Base-by-base conservation (phyloP, 2,329 filamentous ascomycete species). In the Neocatenulostroma microsporum region DNA sequence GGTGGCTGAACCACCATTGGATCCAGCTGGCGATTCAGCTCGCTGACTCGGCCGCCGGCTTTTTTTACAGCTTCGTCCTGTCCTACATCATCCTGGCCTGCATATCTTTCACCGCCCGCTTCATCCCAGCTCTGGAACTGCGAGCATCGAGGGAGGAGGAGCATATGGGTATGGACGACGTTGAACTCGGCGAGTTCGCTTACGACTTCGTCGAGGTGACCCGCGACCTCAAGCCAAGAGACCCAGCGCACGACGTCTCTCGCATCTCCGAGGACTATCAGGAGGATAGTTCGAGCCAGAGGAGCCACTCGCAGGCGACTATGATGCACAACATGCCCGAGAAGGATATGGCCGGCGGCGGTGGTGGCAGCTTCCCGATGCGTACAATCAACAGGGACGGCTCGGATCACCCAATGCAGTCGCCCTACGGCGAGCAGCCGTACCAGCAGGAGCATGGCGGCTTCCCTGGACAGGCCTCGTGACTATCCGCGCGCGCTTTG, bases 151-250 rank as follows among this genome's bases (percentile, higher is more conserved):
- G 85, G 49, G 82, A 91, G 45, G 82, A 84, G 24, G 86, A 94
- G 62, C 78, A 87, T 34, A 68, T 86, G 27, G 86, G 86, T 48
- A 87, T 93, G 42, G 86, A 94, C 53, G 87, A 94, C 53, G 45
- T 83, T 17, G 86, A 94, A 63, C 84, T 94, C 54, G 87, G 87
- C 58, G 87, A 94, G 66, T 94, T 91, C 58, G 87, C 85, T n/a
- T 94, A 94, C 60, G 87, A 94, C 62, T 94, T 93, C 52, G 84
- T 94, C 47, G 86, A 93, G 69, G 69, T 91, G 47, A 81, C 76
- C 14, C 71, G 84, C 44, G 81, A 88, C 50, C 76, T 87, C 31
- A 65, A 53, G 33, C 51, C 56, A 1, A 32, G 27, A 9, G 39
- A 42, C 14, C 32, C 39, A 11, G 4, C 27, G 21, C 30, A 29